Conservation (phyloP, 257 asterid species). For the Eucommia ulmoides region DNA sequence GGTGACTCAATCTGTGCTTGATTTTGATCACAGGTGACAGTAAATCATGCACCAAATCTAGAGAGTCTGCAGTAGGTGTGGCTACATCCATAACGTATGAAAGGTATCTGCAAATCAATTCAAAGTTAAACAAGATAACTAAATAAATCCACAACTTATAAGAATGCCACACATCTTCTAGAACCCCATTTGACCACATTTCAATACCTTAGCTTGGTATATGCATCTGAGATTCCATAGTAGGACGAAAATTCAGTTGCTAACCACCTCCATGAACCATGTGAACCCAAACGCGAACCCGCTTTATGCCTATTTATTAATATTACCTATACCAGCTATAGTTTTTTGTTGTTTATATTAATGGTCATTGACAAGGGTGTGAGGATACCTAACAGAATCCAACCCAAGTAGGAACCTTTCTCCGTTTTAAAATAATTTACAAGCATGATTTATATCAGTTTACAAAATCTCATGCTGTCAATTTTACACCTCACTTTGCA, state of each 20-base stretch:
- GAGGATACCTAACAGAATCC: no score
- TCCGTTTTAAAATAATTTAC: no score
- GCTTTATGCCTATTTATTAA: no score
- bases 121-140: slow-evolving; percentile 1
- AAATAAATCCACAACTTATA: neutral
- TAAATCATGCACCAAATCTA: slow-evolving; percentile 62
- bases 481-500: no score
- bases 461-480: no score
- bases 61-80: slow-evolving; percentile 90
- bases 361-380: no score
- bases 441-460: no score
- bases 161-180: neutral
- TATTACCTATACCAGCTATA: no score
- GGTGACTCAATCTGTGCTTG: slow-evolving; percentile 65
- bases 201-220: slow-evolving; percentile 64
- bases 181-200: slow-evolving; percentile 4
- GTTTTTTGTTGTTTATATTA: no score
- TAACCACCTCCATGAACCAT: slow-evolving; percentile 86
- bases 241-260: slow-evolving; percentile 74
- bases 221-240: slow-evolving; percentile 90
- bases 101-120: slow-evolving; percentile 47
- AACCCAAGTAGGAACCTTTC: no score
- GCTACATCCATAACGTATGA: slow-evolving; percentile 95
- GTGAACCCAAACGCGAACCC: no score
- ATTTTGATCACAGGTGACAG: slow-evolving; percentile 64